Percentiles rank a stretch among this genome's conserved stretches.
Conservation (phyloP, 306 rosid species). For the Gastrolobium villosum region DNA sequence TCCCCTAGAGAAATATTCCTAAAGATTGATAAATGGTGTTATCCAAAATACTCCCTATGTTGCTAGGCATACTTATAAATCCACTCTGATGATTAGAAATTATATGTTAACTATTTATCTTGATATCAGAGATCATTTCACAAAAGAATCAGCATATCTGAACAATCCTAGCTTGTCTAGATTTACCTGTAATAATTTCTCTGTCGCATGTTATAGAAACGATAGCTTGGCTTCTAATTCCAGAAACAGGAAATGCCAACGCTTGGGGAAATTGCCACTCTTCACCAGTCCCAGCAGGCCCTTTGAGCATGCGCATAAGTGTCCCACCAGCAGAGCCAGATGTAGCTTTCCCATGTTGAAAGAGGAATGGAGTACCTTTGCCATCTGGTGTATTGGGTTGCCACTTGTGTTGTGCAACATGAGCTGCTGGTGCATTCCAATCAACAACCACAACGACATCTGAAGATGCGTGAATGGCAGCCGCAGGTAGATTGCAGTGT, state of each 20-base stretch:
- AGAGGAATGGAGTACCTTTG: conserved; percentile 95
- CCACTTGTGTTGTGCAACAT: conserved; percentile 94
- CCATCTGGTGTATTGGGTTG: conserved; percentile 99
- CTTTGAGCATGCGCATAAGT: conserved; percentile 87
- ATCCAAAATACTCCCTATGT: conserved; percentile 34
- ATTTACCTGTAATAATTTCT: conserved; percentile 90
- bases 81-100: conserved; percentile 11
- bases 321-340: conserved; percentile 76
- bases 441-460: conserved; percentile 84
- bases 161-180: conserved; percentile 28
- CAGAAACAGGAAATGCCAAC: conserved; percentile 83
- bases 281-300: conserved; percentile 73
- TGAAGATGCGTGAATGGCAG: conserved; percentile 88
- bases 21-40: conserved; percentile 23
- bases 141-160: conserved; percentile 29
- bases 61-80: not conserved
- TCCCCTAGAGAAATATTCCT: conserved; percentile 23
- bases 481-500: conserved; percentile 95
- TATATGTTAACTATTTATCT: conserved; percentile 29
- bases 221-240: conserved; percentile 88
- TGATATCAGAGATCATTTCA: conserved; percentile 14
- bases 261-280: conserved; percentile 92
- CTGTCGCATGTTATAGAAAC: conserved; percentile 83
- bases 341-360: conserved; percentile 81
- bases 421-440: conserved; percentile 90